These are phyloP conservation scores for Hymenoscyphus infarciens DNA, from an alignment of 2,329 filamentous ascomycete genomes.

Conservation along the genomic window DNA sequence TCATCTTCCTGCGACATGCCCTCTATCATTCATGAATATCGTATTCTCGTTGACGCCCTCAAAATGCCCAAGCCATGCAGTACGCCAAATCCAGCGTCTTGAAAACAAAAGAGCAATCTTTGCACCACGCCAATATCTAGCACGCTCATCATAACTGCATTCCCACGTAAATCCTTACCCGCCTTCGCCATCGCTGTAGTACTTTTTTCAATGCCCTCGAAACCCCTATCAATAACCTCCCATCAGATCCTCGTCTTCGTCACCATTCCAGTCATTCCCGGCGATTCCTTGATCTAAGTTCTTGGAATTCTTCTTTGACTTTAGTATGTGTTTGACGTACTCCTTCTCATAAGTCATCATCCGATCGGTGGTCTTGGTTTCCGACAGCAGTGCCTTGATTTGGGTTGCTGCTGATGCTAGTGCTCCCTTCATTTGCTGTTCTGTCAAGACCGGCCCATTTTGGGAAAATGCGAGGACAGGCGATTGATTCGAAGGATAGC, in stretches of 20 bases:
- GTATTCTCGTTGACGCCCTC: constrained; percentile 4
- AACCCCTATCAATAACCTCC: constrained; percentile 17
- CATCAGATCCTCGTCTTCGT: constrained; percentile 36
- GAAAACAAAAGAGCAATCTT: constrained; percentile 4
- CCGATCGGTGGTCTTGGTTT: constrained; percentile 51
- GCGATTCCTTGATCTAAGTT: constrained; percentile 14
- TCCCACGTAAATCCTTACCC: neutral
- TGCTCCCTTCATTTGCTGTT: constrained; percentile 48
- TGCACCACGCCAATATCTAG: constrained; percentile 1
- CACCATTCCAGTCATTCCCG: constrained; percentile 22
- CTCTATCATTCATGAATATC: constrained; percentile 7
- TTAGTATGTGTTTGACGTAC: constrained; percentile 47
- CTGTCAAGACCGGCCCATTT: constrained; percentile 43
- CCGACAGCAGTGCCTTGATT: constrained; percentile 44
- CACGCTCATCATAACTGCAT: constrained; percentile 7
- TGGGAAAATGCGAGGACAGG: constrained; percentile 51
- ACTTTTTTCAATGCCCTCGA: constrained; percentile 5
- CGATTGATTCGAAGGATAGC: constrained; percentile 41
- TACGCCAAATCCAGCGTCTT: neutral
- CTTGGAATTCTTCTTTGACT: constrained; percentile 36
- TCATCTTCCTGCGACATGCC: neutral
- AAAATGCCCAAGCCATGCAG: constrained; percentile 4
- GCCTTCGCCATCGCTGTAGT: neutral
- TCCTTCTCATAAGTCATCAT: constrained; percentile 54
- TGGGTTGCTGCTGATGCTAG: constrained; percentile 42